Percentiles rank a stretch among this genome's conserved stretches.
Conservation (phyloP, 805 yeast genomes). For the Saccharomycopsis microspora region DNA sequence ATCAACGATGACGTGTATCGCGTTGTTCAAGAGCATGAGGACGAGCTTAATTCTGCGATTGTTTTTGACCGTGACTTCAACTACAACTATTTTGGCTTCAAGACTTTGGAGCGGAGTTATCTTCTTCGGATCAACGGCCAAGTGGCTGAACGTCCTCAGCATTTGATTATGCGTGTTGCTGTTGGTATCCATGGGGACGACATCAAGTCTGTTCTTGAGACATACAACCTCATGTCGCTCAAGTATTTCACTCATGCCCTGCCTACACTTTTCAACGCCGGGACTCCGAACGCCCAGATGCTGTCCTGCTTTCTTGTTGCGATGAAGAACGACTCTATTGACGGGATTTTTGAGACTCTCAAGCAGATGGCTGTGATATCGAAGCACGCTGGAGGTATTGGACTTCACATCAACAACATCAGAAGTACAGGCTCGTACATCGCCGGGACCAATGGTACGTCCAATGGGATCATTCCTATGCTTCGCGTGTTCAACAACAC, state of each 20-base stretch:
- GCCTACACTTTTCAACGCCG: slow-evolving; percentile 90
- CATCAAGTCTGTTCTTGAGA: slow-evolving; percentile 57
- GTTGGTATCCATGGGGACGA: slow-evolving; percentile 77
- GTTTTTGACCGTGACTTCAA: slow-evolving; percentile 68
- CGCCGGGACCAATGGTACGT: slow-evolving; percentile 85
- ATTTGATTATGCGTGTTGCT: slow-evolving; percentile 80
- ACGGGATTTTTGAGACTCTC: slow-evolving; percentile 85
- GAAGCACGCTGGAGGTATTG: slow-evolving; percentile 94
- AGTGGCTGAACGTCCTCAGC: slow-evolving; percentile 90
- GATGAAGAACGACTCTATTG: slow-evolving; percentile 90
- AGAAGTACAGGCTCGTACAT: slow-evolving; percentile 81
- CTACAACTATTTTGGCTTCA: slow-evolving; percentile 80
- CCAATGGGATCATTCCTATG: slow-evolving; percentile 95
- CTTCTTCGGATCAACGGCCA: slow-evolving; percentile 50
- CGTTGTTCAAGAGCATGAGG: slow-evolving; percentile 51
- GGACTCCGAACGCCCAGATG: slow-evolving; percentile 74
- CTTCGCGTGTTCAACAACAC: slow-evolving; percentile 89
- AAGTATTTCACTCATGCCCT: slow-evolving; percentile 90
- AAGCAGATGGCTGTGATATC: slow-evolving; percentile 85
- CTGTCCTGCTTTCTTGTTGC: slow-evolving; percentile 89
- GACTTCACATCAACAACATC: slow-evolving; percentile 79
- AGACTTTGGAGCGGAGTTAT: slow-evolving; percentile 85
- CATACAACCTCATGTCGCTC: slow-evolving; percentile 79
- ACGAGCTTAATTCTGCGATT: slow-evolving; percentile 61
- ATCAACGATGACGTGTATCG: slow-evolving; percentile 55